phyloP scores from a whole-genome alignment of 1,139 yeast species.

The Lizanozyma gosingica region DNA sequence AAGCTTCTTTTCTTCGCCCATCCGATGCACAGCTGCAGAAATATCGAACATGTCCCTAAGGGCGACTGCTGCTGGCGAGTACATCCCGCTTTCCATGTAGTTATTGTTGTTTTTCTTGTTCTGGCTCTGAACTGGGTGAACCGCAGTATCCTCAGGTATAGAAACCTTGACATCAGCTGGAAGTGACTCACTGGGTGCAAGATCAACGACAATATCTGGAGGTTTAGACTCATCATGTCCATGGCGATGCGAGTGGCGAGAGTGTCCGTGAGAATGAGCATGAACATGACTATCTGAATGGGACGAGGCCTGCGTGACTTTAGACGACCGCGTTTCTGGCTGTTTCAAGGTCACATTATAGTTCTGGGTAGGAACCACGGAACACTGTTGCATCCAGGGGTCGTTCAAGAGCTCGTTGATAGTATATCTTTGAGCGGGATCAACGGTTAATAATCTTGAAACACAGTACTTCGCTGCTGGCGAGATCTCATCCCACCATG shows the following conservation, averaged over 20 bases:
- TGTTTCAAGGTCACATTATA: too few relatives aligned
- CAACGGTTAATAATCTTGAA: slow-evolving; percentile 43
- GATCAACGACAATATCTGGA: slow-evolving; percentile 8
- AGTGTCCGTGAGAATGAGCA: slow-evolving; percentile 1
- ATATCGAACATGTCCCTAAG: slow-evolving; percentile 93
- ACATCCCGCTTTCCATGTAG: slow-evolving; percentile 17
- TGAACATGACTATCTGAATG: neutral
- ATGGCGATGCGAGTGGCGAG: slow-evolving; percentile 1
- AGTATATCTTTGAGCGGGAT: slow-evolving; percentile 43
- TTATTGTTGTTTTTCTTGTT: neutral
- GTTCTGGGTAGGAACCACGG: slow-evolving; percentile 9
- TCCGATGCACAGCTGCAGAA: slow-evolving; percentile 87
- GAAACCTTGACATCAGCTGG: too few relatives aligned
- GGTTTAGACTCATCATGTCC: slow-evolving; percentile 8
- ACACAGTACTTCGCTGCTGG: slow-evolving; percentile 46
- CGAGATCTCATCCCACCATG: slow-evolving; percentile 60
- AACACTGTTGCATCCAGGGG: slow-evolving; percentile 38
- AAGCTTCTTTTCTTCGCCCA: slow-evolving; percentile 63
- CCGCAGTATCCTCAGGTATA: neutral
- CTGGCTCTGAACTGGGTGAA: neutral
- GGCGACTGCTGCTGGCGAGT: slow-evolving; percentile 87
- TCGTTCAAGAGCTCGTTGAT: slow-evolving; percentile 44
- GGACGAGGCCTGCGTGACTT: neutral
- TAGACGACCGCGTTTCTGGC: neutral
- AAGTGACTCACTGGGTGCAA: neutral